phyloP scores from a whole-genome alignment of 2,329 filamentous ascomycete genomes.

The Penicillium sp. region DNA sequence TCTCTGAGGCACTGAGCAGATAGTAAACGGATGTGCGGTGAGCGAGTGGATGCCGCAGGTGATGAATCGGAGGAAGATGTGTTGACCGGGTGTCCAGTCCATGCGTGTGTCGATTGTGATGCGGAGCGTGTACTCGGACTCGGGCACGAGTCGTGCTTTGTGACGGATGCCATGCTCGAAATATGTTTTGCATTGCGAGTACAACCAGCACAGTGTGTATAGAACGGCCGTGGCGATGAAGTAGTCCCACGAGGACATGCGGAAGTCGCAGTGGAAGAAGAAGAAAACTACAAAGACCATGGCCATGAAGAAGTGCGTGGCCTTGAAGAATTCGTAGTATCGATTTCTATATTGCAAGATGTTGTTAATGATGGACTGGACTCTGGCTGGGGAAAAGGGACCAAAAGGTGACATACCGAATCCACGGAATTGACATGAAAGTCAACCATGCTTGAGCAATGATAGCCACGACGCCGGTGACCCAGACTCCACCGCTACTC shows the following conservation, averaged over 20 bases:
- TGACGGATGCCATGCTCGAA: conserved; percentile 53
- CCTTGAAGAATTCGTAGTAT: conserved; percentile 65
- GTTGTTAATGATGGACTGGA: background rate
- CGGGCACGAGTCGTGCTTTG: conserved; percentile 46
- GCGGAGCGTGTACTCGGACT: conserved; percentile 46
- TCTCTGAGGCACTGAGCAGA: conserved; percentile 51
- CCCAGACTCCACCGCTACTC: conserved; percentile 50
- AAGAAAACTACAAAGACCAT: conserved; percentile 60
- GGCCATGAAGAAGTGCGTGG: conserved; percentile 56
- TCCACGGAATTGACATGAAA: conserved; percentile 39
- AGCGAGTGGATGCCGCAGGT: conserved; percentile 45
- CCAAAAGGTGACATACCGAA: conserved; percentile 20
- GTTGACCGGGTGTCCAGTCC: conserved; percentile 56
- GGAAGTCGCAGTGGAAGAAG: conserved; percentile 62
- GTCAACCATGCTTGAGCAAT: conserved; percentile 58
- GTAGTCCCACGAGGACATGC: conserved; percentile 61
- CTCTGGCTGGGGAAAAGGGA: no score
- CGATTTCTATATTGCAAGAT: conserved; percentile 44
- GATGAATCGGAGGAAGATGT: conserved; percentile 57
- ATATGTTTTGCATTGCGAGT: conserved; percentile 50
- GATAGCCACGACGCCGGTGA: conserved; percentile 58
- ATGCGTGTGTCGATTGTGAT: conserved; percentile 49
- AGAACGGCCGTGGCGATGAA: conserved; percentile 60
- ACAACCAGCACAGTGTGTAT: conserved; percentile 53
- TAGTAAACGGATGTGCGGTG: conserved; percentile 58